phyloP scores from a whole-genome alignment of 768 basidiomycete species.

The Scleroderma bovista region DNA sequence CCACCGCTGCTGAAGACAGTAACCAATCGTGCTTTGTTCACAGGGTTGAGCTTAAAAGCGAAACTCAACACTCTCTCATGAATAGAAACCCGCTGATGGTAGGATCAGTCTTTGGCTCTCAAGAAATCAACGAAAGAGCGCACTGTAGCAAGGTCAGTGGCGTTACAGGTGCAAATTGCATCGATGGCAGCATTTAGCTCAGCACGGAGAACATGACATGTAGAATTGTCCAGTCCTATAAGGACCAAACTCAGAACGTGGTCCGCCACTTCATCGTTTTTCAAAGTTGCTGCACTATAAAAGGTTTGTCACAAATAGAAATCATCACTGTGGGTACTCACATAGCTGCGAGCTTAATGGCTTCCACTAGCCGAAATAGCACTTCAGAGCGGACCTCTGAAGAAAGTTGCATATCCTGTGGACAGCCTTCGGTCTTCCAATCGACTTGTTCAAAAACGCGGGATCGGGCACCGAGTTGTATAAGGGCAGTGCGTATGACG shows the following conservation, averaged over 20 bases:
- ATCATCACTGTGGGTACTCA: conserved; percentile 27
- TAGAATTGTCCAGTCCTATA: conserved; percentile 51
- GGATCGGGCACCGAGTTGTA: conserved; percentile 41
- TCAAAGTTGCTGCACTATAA: conserved; percentile 31
- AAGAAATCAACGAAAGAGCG: conserved; percentile 3
- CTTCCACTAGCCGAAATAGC: conserved; percentile 37
- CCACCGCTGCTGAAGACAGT: conserved; percentile 48
- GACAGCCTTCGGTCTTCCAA: conserved; percentile 17
- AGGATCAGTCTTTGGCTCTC: background rate
- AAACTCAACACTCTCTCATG: conserved; percentile 42
- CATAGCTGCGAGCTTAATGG: conserved; percentile 42
- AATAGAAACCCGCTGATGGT: conserved; percentile 40
- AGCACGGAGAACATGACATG: conserved; percentile 37
- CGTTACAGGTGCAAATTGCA: conserved; percentile 33
- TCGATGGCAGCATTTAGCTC: conserved; percentile 47
- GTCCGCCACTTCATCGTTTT: conserved; percentile 41
- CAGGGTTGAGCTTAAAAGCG: conserved; percentile 34
- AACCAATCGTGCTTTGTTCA: conserved; percentile 47
- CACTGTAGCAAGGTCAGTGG: conserved; percentile 29
- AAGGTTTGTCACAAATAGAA: conserved; percentile 2
- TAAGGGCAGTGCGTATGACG: conserved; percentile 33
- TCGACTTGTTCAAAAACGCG: conserved; percentile 30
- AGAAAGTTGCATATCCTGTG: conserved; percentile 11
- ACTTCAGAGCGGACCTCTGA: conserved; percentile 24
- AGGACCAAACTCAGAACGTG: conserved; percentile 46